Conservation (phyloP, 768 basidiomycete species). For the Leccinum boreale region DNA sequence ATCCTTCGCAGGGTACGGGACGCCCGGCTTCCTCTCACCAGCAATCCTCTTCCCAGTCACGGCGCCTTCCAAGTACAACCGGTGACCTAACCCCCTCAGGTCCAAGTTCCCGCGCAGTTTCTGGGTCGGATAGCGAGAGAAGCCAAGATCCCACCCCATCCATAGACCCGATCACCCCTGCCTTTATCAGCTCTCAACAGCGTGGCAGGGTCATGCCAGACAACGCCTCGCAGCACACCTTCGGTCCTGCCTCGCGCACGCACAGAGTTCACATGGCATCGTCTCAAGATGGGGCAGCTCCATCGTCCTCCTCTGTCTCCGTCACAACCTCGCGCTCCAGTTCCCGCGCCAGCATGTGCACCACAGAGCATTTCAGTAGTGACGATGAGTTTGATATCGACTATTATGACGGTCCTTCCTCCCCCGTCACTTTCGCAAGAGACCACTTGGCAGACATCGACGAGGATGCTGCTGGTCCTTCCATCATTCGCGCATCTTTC, state of each 20-base stretch:
- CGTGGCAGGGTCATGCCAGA: constrained; percentile 34
- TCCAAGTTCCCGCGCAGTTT: constrained; percentile 9
- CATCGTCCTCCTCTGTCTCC: constrained; percentile 44
- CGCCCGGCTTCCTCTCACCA: constrained; percentile 19
- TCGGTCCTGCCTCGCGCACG: constrained; percentile 40
- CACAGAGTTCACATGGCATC: constrained; percentile 19
- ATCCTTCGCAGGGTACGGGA: constrained; percentile 31
- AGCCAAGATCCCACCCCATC: constrained; percentile 38
- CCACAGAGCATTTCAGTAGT: constrained; percentile 41
- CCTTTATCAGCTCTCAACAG: constrained; percentile 16
- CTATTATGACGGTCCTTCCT: constrained; percentile 36
- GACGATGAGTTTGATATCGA: constrained; percentile 47
- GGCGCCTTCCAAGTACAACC: constrained; percentile 8
- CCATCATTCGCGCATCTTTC: constrained; percentile 19
- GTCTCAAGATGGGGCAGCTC: constrained; percentile 29
- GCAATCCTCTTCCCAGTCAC: constrained; percentile 11
- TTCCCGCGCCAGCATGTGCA: constrained; percentile 32
- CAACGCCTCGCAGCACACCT: constrained; percentile 47
- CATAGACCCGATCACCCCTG: constrained; percentile 28
- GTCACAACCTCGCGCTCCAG: constrained; percentile 36
- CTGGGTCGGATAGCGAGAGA: constrained; percentile 30
- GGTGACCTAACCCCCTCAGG: constrained; percentile 1
- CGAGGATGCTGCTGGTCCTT: constrained; percentile 29
- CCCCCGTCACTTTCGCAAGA: constrained; percentile 39
- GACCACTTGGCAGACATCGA: constrained; percentile 35